phyloP scores from a whole-genome alignment of 2,329 filamentous ascomycete genomes.

The Anthostomella pinea region DNA sequence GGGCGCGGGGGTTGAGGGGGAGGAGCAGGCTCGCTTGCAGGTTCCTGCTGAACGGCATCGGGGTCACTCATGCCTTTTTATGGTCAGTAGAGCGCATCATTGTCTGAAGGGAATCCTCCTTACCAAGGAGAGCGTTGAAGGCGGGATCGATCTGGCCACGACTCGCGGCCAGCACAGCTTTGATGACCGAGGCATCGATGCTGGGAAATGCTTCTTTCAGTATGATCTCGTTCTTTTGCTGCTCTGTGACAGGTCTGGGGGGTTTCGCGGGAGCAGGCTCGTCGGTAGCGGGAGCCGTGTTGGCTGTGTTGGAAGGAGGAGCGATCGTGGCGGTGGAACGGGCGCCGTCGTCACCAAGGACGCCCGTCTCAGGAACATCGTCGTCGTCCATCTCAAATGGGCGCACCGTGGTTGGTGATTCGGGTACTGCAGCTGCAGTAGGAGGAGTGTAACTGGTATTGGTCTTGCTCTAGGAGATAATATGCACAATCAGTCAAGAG shows the following conservation, averaged over 20 bases:
- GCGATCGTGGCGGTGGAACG: constrained; percentile 24
- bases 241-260: constrained; percentile 75
- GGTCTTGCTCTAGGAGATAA: constrained; percentile 31
- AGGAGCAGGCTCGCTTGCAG: constrained; percentile 56
- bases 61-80: constrained; percentile 73
- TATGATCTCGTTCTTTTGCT: constrained; percentile 81
- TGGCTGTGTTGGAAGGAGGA: constrained; percentile 24
- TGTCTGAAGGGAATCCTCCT: constrained; percentile 18
- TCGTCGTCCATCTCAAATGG: constrained; percentile 70
- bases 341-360: constrained; percentile 43
- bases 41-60: constrained; percentile 56
- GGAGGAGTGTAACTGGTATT: constrained; percentile 40
- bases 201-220: constrained; percentile 90
- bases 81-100: constrained; percentile 14
- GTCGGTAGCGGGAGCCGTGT: constrained; percentile 35
- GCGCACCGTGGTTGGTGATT: constrained; percentile 64
- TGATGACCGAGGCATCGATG: constrained; percentile 78
- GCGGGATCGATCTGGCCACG: constrained; percentile 85
- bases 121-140: constrained; percentile 90
- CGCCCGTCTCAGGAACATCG: constrained; percentile 60
- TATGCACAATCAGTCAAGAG: constrained; percentile 13
- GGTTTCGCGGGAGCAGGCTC: constrained; percentile 69
- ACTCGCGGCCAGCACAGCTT: constrained; percentile 83
- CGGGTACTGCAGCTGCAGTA: constrained; percentile 45
- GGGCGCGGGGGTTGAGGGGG: constrained; percentile 80